Conservation (phyloP, 768 basidiomycete genomes). For the Lentinula lateritia region DNA sequence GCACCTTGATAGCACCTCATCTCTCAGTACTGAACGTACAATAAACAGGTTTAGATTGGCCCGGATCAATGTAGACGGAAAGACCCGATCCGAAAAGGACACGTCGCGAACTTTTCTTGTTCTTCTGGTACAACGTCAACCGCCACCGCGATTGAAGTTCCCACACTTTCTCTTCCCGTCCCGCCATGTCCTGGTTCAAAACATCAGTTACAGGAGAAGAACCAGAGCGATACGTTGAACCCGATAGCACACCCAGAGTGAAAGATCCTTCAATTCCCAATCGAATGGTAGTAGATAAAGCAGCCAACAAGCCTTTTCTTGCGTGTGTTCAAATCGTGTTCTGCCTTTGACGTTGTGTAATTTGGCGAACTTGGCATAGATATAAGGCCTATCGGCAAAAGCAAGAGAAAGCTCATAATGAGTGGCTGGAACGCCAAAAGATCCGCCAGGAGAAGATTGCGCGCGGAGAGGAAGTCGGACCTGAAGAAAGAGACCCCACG, state of each 20-base stretch:
- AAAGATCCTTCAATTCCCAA: constrained; percentile 59
- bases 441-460: constrained; percentile 70
- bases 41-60: too few relatives aligned
- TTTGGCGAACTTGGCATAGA: constrained; percentile 24
- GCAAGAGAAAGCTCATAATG: constrained; percentile 54
- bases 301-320: constrained; percentile 82
- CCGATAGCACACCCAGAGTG: constrained; percentile 44
- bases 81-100: background rate
- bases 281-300: constrained; percentile 73
- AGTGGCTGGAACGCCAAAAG: constrained; percentile 65
- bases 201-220: constrained; percentile 31
- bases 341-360: background rate
- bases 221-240: constrained; percentile 31
- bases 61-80: background rate
- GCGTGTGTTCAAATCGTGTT: constrained; percentile 46
- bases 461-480: constrained; percentile 67
- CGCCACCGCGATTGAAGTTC: background rate
- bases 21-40: too few relatives aligned
- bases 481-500: constrained; percentile 70
- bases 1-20: too few relatives aligned
- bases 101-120: background rate
- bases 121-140: background rate
- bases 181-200: constrained; percentile 62
- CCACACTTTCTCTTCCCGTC: background rate
- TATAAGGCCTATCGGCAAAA: constrained; percentile 63